Evolutionary conservation across 164 flowering plant species (phyloP), one percentile per base, ranked within the genome.

Genomic region (Liriodendron chinense): DNA sequence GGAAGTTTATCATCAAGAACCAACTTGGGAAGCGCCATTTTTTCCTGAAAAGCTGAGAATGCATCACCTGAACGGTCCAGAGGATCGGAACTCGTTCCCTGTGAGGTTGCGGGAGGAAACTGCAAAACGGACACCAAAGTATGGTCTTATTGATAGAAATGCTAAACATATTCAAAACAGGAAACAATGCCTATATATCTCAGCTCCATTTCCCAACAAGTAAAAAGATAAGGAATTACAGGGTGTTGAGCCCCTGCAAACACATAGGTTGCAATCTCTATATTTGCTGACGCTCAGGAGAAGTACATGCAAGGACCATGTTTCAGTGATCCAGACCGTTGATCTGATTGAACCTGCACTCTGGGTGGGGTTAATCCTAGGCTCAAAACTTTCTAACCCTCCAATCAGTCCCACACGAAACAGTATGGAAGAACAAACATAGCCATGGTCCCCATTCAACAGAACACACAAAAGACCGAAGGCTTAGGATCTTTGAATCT

Each of bases 1-100:
- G 84, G 72, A 71, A 83, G 77, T 28, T 79, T 86, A 68, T 88
- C 93, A 74, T 90, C 91, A 75, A 89, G 81, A 53, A 89, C 87
- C 57, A 90, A 78, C 68, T 84, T 88, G 6, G 88, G 85, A 69
- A 86, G 76, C 49, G 83, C 63, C 81, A 82, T 76, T 77, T 82
- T 92, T 71, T 87, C 91, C 76, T 80, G 90, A 61, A 91, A 88
- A 68, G 83, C 85, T 74, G 89, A 76, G 56, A 83, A 80, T 74
- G 74, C 49, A 70, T 82, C 76, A 65, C 80, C 82, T 53, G 87
- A 80, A 72, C 70, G 77, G 69, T 83, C 91, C 0, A 75, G 59
- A 77, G 47, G 80, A 71, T 82, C 87, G 64, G 79, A 57, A 66
- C 7, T 23, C 70, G 82, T 89, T 68, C 86, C 90, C 69, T 80